phyloP scores from a whole-genome alignment of 2,329 filamentous ascomycete genomes.

The Drechslerella stenobrocha region DNA sequence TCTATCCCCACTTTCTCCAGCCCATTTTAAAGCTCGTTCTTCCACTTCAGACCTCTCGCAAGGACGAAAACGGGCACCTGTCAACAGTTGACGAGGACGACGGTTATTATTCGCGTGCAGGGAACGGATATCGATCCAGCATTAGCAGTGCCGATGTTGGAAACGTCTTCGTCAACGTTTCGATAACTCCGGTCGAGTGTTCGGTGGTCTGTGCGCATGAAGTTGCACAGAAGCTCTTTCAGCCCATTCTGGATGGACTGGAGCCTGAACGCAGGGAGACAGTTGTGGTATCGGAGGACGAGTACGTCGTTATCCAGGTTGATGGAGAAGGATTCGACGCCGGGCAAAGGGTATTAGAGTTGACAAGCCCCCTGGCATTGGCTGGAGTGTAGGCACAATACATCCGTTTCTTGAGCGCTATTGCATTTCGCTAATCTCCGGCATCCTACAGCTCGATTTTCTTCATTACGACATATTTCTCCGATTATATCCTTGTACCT shows the following conservation, averaged over 20 bases:
- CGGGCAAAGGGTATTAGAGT: conserved; percentile 83
- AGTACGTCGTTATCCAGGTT: conserved; percentile 86
- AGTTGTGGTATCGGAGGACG: conserved; percentile 76
- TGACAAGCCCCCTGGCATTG: conserved; percentile 86
- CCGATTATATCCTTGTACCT: conserved; percentile 92
- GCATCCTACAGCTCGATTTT: conserved; percentile 72
- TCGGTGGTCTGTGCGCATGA: conserved; percentile 83
- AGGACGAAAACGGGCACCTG: conserved; percentile 54
- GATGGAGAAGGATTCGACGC: conserved; percentile 88
- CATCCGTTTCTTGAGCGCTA: background rate
- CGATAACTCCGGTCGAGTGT: conserved; percentile 87
- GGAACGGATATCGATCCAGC: conserved; percentile 39
- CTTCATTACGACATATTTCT: conserved; percentile 98
- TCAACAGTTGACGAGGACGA: conserved; percentile 47
- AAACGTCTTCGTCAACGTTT: conserved; percentile 82
- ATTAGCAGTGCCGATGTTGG: conserved; percentile 36
- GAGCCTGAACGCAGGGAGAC: conserved; percentile 58
- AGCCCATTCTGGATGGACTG: conserved; percentile 69
- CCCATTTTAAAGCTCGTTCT: conserved; percentile 84
- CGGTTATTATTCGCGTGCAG: conserved; percentile 59
- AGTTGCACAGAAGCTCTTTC: conserved; percentile 74
- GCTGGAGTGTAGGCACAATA: conserved; percentile 72
- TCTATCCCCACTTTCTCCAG: conserved; percentile 78
- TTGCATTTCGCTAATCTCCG: conserved; percentile 38
- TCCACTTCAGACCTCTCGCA: conserved; percentile 61